Percentiles rank a stretch among this genome's conserved stretches.
These are phyloP conservation scores for Cyclotella atomus DNA, from an alignment of 108 stramenopile genomes.

Conservation along the genomic window DNA sequence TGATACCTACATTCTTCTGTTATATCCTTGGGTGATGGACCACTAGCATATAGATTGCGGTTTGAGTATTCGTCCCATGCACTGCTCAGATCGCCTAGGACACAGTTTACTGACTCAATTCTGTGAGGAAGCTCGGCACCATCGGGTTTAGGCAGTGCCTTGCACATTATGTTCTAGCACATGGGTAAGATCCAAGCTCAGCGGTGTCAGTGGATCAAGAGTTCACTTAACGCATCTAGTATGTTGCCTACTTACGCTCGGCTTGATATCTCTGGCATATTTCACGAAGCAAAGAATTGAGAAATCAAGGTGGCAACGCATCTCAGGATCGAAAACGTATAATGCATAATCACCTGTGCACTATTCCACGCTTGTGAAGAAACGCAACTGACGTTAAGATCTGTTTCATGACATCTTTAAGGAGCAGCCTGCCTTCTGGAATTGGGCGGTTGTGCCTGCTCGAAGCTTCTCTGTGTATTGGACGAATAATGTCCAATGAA, in stretches of 20 bases:
- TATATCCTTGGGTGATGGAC: constrained; percentile 69
- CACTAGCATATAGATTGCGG: constrained; percentile 68
- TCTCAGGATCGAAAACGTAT: no score
- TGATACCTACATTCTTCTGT: constrained; percentile 61
- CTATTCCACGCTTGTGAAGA: constrained; percentile 70
- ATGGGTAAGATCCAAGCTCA: not conserved
- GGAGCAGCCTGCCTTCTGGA: constrained; percentile 35
- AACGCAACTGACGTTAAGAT: constrained; percentile 65
- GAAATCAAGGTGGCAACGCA: not conserved
- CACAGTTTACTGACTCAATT: constrained; percentile 50
- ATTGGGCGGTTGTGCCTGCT: not conserved
- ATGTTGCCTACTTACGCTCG: constrained; percentile 29
- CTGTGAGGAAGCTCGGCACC: constrained; percentile 35
- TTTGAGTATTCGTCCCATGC: constrained; percentile 73
- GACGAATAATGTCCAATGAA: constrained; percentile 12
- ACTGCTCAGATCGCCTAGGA: constrained; percentile 78
- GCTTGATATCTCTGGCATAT: constrained; percentile 73
- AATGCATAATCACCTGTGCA: constrained; percentile 64
- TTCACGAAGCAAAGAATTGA: not conserved
- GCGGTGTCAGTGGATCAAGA: not conserved
- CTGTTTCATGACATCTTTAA: constrained; percentile 64
- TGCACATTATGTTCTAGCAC: constrained; percentile 68
- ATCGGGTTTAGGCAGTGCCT: constrained; percentile 25
- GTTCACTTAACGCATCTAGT: not conserved
- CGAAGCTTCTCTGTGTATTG: not conserved